These are phyloP conservation scores for Ceratocystis alfenasii DNA, from an alignment of 2,329 filamentous ascomycete species.

Conservation along the genomic window DNA sequence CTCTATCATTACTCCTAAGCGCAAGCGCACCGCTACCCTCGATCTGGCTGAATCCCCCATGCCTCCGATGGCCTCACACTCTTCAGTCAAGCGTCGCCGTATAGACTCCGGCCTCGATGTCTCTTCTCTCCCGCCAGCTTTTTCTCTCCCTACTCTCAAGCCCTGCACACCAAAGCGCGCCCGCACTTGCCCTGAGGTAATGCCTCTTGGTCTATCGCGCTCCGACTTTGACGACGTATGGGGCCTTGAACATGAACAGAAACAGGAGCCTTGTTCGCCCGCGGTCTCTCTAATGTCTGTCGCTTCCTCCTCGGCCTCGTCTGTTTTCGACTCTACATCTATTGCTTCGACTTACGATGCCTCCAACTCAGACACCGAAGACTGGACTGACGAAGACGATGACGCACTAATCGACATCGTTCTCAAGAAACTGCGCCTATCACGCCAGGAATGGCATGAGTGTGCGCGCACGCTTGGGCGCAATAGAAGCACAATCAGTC, in stretches of 20 bases:
- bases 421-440: slow-evolving; percentile 52
- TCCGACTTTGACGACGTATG: slow-evolving; percentile 41
- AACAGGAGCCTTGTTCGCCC: neutral
- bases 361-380: slow-evolving; percentile 36
- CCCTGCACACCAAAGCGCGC: slow-evolving; percentile 48
- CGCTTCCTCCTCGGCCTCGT: slow-evolving; percentile 29
- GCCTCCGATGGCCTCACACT: slow-evolving; percentile 8
- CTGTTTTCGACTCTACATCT: slow-evolving; percentile 25
- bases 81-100: slow-evolving; percentile 42
- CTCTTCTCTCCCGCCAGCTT: slow-evolving; percentile 22
- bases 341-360: slow-evolving; percentile 26
- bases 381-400: slow-evolving; percentile 53
- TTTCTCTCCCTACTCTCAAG: slow-evolving; percentile 24
- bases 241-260: slow-evolving; percentile 13
- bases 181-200: slow-evolving; percentile 47
- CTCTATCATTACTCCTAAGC: slow-evolving; percentile 42
- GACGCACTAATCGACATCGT: slow-evolving; percentile 55
- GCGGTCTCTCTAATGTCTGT: slow-evolving; percentile 6
- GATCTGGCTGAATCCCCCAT: slow-evolving; percentile 16
- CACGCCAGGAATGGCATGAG: slow-evolving; percentile 55
- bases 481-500: slow-evolving; percentile 44
- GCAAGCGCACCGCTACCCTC: slow-evolving; percentile 20
- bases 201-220: slow-evolving; percentile 48
- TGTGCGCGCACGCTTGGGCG: slow-evolving; percentile 52
- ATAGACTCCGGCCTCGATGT: slow-evolving; percentile 33